Base-by-base conservation (phyloP, 2,329 filamentous ascomycete species). In the Penicillium sumatraense region DNA sequence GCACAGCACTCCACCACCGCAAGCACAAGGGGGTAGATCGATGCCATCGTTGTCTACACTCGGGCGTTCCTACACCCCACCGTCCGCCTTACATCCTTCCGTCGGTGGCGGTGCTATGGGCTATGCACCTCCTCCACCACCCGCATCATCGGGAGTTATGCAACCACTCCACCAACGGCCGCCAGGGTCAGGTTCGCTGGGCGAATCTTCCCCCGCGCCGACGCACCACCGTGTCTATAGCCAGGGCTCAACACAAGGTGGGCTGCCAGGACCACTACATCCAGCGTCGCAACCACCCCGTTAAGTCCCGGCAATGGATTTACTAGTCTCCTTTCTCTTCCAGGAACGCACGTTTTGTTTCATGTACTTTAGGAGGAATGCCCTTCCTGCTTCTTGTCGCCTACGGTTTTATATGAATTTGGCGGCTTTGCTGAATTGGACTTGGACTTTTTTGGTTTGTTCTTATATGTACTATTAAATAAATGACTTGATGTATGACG, bases 1-100 rank as follows among this genome's bases (percentile, higher is more conserved):
- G 14, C 68, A 69, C 35, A 72, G 58, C 51, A 72, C 70, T 4
- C 71, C 72, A n/a, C 69, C 73, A 5, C 67, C 73, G 3, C 66
- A 69, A 35, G 61, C 57, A 13, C 67, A 68, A 45, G 52, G 53
- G 23, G 61, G 70, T 29, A 66, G 69, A 45, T 64, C 65, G 41
- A 60, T 68, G 49, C 63, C 66, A 21, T 56, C 65, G 27, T 51
- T 67, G 23, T 60, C 70, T 31, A 59, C 58, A 13, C 63, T 75
- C 21, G 70, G 66, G 13, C 69, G 75, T 33, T 72, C 75, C 8
- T 77, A 72, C 51, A 76, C 74, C 2, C 75, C 75, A n/a, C 74
- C 74, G 1, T 60, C 72, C 5, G 62, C 64, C 16, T 40, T 75
- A 42, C 66, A 71, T 40, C 69, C 68, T 13, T 64, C 66, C 1